These are phyloP conservation scores for Zygosaccharomyces bisporus DNA, from an alignment of 805 yeast species.

Conservation along the genomic window DNA sequence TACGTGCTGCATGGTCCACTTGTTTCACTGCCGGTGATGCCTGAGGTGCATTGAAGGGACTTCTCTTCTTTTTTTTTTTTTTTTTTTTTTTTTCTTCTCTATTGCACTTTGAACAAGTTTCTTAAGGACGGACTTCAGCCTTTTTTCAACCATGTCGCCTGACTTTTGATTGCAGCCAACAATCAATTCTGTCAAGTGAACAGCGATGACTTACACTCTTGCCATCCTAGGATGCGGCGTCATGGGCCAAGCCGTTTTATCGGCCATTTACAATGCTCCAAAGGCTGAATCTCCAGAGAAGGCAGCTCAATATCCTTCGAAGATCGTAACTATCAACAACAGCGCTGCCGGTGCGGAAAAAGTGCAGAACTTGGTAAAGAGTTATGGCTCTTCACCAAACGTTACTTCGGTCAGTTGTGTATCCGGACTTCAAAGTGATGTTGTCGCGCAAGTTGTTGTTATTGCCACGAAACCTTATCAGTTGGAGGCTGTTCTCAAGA, in stretches of 20 bases:
- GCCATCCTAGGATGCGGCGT: constrained; percentile 90
- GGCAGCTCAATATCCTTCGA: constrained; percentile 52
- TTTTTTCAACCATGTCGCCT: constrained; percentile 2
- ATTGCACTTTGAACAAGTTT: not conserved
- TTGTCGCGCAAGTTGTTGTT: constrained; percentile 62
- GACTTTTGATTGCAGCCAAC: not conserved
- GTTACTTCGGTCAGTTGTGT: constrained; percentile 52
- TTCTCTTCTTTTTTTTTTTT: not conserved
- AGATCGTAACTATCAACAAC: constrained; percentile 72
- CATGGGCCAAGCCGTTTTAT: constrained; percentile 89
- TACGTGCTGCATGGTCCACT: constrained; percentile 24
- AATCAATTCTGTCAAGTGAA: not conserved
- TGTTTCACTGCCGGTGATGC: not conserved
- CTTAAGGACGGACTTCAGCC: not conserved
- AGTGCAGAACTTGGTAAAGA: constrained; percentile 47
- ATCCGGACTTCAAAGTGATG: constrained; percentile 59
- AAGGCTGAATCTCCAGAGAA: constrained; percentile 26
- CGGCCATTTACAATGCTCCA: constrained; percentile 49
- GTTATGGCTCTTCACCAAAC: constrained; percentile 41
- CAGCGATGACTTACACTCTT: constrained; percentile 47
- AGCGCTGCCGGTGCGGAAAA: constrained; percentile 41
- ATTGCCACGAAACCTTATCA: constrained; percentile 88
- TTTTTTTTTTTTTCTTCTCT: constrained; percentile 6
- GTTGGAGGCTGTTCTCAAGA: constrained; percentile 56
- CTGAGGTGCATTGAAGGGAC: not conserved